Conservation (phyloP, 2,329 filamentous ascomycete species). For the Thelonectria olida region DNA sequence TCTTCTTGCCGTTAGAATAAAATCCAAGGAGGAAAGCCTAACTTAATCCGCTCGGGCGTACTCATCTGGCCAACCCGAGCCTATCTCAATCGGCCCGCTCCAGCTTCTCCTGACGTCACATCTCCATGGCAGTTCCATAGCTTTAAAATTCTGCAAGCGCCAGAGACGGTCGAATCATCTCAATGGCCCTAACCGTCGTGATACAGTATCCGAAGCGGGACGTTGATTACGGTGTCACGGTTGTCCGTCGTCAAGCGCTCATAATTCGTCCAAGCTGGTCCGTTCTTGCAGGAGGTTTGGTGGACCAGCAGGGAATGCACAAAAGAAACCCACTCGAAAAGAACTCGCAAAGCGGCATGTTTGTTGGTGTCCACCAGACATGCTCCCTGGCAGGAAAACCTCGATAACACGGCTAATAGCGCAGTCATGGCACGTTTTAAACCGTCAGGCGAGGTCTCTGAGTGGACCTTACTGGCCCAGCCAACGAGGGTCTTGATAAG, state of each 20-base stretch:
- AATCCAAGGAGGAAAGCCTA: not conserved
- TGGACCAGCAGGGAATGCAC: conserved; percentile 17
- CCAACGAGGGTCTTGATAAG: not conserved
- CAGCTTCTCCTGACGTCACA: conserved; percentile 32
- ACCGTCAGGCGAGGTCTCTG: conserved; percentile 13
- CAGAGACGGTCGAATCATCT: conserved; percentile 13
- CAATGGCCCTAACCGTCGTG: conserved; percentile 19
- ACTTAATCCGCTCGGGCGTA: not conserved
- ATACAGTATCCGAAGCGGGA: conserved; percentile 21
- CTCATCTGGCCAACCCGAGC: not conserved
- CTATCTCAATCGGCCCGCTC: conserved; percentile 28
- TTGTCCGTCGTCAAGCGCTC: conserved; percentile 14
- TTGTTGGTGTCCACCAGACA: conserved; percentile 7
- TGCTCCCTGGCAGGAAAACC: conserved; percentile 5
- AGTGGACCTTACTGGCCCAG: not conserved
- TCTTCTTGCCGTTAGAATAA: not conserved
- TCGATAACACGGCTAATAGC: not conserved
- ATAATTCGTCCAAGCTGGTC: conserved; percentile 10
- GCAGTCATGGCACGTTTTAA: conserved; percentile 26
- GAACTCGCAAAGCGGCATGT: conserved; percentile 6
- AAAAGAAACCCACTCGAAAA: not conserved
- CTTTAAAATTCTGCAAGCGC: conserved; percentile 5
- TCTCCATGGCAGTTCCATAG: conserved; percentile 4
- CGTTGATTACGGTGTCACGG: conserved; percentile 11
- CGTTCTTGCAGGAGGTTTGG: conserved; percentile 8